Conservation (phyloP, 148 eudicot genomes). For the Selenicereus undatus region DNA sequence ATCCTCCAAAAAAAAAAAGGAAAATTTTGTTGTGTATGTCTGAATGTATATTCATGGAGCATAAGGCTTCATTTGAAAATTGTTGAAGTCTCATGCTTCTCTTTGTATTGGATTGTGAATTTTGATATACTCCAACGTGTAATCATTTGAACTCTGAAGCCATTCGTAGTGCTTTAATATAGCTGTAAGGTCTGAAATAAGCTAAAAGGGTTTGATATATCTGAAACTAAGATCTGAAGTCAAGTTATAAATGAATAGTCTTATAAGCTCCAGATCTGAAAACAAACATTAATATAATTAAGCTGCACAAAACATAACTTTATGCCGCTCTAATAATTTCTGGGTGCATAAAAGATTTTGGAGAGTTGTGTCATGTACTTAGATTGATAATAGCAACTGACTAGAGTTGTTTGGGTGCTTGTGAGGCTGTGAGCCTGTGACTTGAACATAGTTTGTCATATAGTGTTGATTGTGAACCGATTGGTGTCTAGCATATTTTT, state of each 20-base stretch:
- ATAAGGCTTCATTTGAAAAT: too few relatives aligned
- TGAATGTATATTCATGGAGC: too few relatives aligned
- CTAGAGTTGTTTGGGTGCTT: not conserved
- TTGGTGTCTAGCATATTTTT: not conserved
- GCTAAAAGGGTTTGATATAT: not conserved
- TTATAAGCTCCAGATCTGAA: not conserved
- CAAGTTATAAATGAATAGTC: not conserved
- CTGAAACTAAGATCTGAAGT: not conserved
- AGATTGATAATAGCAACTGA: not conserved
- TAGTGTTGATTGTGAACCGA: not conserved
- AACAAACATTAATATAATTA: not conserved
- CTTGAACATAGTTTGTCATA: not conserved
- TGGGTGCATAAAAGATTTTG: not conserved
- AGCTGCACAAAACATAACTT: not conserved
- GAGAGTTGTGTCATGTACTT: not conserved
- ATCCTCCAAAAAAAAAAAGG: too few relatives aligned
- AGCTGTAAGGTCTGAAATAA: too few relatives aligned
- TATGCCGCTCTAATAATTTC: not conserved
- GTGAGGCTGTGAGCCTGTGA: not conserved
- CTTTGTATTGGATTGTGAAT: too few relatives aligned
- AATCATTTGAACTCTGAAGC: too few relatives aligned
- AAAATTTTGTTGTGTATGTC: too few relatives aligned
- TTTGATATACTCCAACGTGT: too few relatives aligned
- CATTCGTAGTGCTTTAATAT: too few relatives aligned
- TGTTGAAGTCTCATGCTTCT: too few relatives aligned